Conservation (phyloP, 768 basidiomycete species). For the Trametes sanguinea region DNA sequence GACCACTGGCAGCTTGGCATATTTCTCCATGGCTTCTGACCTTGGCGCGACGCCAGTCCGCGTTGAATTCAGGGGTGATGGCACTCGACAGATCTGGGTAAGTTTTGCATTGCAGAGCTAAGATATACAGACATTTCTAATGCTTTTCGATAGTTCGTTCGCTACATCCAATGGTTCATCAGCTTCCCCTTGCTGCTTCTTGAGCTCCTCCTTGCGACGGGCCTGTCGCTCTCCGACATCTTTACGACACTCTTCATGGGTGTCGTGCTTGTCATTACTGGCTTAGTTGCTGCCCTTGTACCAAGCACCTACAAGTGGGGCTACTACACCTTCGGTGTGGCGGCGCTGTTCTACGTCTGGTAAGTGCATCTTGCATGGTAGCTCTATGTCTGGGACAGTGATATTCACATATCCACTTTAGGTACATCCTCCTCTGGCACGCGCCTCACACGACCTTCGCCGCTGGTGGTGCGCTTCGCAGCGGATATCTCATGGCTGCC, state of each 20-base stretch:
- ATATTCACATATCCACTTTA: slow-evolving; percentile 9
- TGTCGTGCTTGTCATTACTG: slow-evolving; percentile 44
- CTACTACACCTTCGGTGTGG: slow-evolving; percentile 48
- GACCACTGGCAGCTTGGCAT: slow-evolving; percentile 46
- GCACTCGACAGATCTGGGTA: slow-evolving; percentile 49
- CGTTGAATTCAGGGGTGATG: slow-evolving; percentile 44
- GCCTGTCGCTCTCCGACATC: slow-evolving; percentile 48
- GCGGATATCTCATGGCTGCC: slow-evolving; percentile 38
- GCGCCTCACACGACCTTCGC: slow-evolving; percentile 32
- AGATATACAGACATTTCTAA: not conserved
- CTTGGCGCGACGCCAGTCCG: slow-evolving; percentile 49
- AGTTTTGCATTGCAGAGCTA: slow-evolving; percentile 2
- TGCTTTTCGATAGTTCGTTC: slow-evolving; percentile 39
- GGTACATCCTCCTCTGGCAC: slow-evolving; percentile 35
- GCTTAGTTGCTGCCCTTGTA: slow-evolving; percentile 52
- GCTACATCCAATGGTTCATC: slow-evolving; percentile 56
- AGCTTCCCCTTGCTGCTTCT: slow-evolving; percentile 53
- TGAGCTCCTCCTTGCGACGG: slow-evolving; percentile 47
- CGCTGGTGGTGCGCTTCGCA: slow-evolving; percentile 27
- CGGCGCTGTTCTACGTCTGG: slow-evolving; percentile 45
- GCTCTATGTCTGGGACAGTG: no score
- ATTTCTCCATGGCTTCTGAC: slow-evolving; percentile 59
- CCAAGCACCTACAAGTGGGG: slow-evolving; percentile 53
- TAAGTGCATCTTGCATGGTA: slow-evolving; percentile 10
- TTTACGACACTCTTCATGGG: slow-evolving; percentile 47